These are phyloP conservation scores for Pyrenochaeta sp. DNA, from an alignment of 2,329 filamentous ascomycete species.

Conservation along the genomic window DNA sequence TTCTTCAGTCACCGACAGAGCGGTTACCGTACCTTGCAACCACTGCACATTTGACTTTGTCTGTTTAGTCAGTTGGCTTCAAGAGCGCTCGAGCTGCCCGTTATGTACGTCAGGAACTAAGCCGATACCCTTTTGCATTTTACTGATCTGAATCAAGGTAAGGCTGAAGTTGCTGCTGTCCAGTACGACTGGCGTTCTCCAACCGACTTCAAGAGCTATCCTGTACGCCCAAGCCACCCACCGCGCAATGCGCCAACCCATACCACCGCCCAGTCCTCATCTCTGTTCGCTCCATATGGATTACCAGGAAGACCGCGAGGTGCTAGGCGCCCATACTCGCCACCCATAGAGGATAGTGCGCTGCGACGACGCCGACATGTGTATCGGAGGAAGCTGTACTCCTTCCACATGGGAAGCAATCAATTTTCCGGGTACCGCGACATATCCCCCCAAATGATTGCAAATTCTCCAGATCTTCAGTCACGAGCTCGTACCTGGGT, in stretches of 20 bases:
- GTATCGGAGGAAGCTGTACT: slow-evolving; percentile 77
- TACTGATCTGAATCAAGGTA: slow-evolving; percentile 49
- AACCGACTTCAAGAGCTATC: slow-evolving; percentile 66
- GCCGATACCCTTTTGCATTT: not conserved
- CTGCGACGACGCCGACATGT: slow-evolving; percentile 73
- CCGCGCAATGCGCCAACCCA: slow-evolving; percentile 2
- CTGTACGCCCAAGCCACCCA: slow-evolving; percentile 52
- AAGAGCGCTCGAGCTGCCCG: slow-evolving; percentile 76
- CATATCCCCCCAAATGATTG: slow-evolving; percentile 73
- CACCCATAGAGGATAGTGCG: slow-evolving; percentile 49
- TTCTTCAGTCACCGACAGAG: slow-evolving; percentile 75
- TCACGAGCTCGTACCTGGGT: slow-evolving; percentile 83
- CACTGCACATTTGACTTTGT: slow-evolving; percentile 86
- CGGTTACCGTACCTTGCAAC: slow-evolving; percentile 76
- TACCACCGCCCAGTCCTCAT: slow-evolving; percentile 1
- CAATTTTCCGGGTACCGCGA: slow-evolving; percentile 78
- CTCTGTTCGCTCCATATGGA: slow-evolving; percentile 23
- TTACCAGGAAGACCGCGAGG: slow-evolving; percentile 25
- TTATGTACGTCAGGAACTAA: slow-evolving; percentile 70
- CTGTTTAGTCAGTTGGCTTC: slow-evolving; percentile 84
- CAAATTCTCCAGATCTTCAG: slow-evolving; percentile 70
- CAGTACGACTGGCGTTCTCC: slow-evolving; percentile 69
- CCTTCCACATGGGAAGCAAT: slow-evolving; percentile 84
- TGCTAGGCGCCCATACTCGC: slow-evolving; percentile 28
- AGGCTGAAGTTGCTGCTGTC: slow-evolving; percentile 65